A percentile compares a stretch with the other conserved stretches of the same genome.
Conservation (phyloP, 352 stramenopile genomes). For the Phytophthora vignae region DNA sequence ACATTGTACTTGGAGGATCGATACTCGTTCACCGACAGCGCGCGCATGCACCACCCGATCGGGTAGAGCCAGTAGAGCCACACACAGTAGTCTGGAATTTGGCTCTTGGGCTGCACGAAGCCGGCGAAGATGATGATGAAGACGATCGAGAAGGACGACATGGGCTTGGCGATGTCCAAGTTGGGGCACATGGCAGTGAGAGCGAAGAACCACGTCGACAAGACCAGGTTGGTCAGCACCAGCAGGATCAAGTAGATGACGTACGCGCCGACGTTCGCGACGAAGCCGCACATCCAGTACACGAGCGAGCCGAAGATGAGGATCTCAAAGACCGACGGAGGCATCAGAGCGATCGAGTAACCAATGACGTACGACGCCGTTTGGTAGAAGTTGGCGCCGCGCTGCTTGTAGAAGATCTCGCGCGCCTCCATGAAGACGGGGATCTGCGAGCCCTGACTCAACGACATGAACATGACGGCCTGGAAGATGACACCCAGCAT, state of each 20-base stretch:
- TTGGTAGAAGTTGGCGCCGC: constrained; percentile 19
- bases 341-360: constrained; percentile 21
- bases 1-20: constrained; percentile 36
- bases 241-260: constrained; percentile 18
- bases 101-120: constrained; percentile 20
- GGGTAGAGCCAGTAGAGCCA: constrained; percentile 36
- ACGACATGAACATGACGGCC: constrained; percentile 22
- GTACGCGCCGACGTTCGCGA: constrained; percentile 26
- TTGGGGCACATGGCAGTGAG: constrained; percentile 15
- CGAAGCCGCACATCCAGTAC: constrained; percentile 82
- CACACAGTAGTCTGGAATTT: constrained; percentile 9
- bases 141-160: constrained; percentile 21
- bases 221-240: constrained; percentile 14
- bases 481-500: constrained; percentile 27
- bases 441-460: constrained; percentile 24
- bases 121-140: constrained; percentile 19
- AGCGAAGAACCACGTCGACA: constrained; percentile 23
- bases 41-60: constrained; percentile 55
- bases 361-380: constrained; percentile 13
- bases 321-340: constrained; percentile 18
- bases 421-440: constrained; percentile 21
- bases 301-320: constrained; percentile 75
- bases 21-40: constrained; percentile 59
- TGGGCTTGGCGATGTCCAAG: constrained; percentile 18
- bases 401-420: constrained; percentile 27